Conservation (phyloP, 345 rosid species). For the Ceriops zippeliana region DNA sequence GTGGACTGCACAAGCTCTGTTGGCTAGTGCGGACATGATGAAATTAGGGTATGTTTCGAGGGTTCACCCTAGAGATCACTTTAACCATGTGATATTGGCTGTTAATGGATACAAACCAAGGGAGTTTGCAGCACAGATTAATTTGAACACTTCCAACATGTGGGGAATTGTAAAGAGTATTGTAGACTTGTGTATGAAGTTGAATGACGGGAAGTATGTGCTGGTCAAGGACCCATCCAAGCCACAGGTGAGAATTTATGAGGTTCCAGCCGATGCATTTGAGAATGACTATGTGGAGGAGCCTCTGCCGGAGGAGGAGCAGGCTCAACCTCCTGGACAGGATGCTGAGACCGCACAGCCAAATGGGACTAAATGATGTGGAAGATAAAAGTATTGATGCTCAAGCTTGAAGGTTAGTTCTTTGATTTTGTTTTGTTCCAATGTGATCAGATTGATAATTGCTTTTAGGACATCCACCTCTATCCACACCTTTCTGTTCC, state of each 20-base stretch:
- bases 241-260: slow-evolving; percentile 91
- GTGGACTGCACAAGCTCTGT: slow-evolving; percentile 93
- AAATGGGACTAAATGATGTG: slow-evolving; percentile 36
- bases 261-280: slow-evolving; percentile 95
- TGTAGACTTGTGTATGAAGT: slow-evolving; percentile 88
- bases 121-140: slow-evolving; percentile 89
- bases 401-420: slow-evolving; percentile 41
- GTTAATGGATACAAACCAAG: slow-evolving; percentile 84
- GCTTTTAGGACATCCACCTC: neutral
- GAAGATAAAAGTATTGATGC: slow-evolving; percentile 47
- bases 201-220: slow-evolving; percentile 91
- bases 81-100: slow-evolving; percentile 83
- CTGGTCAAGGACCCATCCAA: slow-evolving; percentile 88
- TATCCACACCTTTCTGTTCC: neutral
- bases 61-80: slow-evolving; percentile 98
- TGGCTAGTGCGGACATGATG: slow-evolving; percentile 94
- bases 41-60: slow-evolving; percentile 93
- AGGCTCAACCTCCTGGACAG: slow-evolving; percentile 73
- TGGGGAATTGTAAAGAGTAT: slow-evolving; percentile 98
- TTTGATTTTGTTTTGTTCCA: slow-evolving; percentile 12
- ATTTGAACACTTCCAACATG: slow-evolving; percentile 82
- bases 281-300: slow-evolving; percentile 97
- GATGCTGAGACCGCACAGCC: slow-evolving; percentile 54
- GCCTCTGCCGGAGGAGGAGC: slow-evolving; percentile 84
- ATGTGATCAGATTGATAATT: neutral